These are phyloP conservation scores for Pseudocercospora fijiensis DNA, from an alignment of 2,329 filamentous ascomycete genomes.

Conservation along the genomic window DNA sequence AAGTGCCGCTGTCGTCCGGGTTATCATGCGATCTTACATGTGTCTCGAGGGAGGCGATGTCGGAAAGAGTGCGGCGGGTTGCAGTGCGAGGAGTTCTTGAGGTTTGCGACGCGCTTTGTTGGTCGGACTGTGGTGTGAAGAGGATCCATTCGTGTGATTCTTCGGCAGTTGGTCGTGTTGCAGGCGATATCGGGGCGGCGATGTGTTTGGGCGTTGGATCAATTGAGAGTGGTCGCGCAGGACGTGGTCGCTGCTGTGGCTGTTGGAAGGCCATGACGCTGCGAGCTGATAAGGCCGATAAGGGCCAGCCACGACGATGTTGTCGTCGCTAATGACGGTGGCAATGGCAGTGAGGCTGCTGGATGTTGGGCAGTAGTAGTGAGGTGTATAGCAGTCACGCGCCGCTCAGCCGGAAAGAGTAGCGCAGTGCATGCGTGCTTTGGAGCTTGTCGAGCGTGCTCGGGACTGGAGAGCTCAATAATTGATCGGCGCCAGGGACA, in stretches of 20 bases:
- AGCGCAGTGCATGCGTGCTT: slow-evolving; percentile 17
- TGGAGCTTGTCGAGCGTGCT: slow-evolving; percentile 10
- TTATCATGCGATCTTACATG: slow-evolving; percentile 57
- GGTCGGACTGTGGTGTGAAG: slow-evolving; percentile 68
- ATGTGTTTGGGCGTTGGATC: slow-evolving; percentile 17
- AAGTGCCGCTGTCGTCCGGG: slow-evolving; percentile 46
- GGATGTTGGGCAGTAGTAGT: slow-evolving; percentile 4
- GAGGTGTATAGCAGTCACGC: slow-evolving; percentile 11
- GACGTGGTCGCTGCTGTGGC: slow-evolving; percentile 25
- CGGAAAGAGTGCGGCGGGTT: slow-evolving; percentile 66
- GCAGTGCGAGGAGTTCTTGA: slow-evolving; percentile 65
- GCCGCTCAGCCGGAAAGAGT: slow-evolving; percentile 17
- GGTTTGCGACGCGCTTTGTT: slow-evolving; percentile 65
- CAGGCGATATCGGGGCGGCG: slow-evolving; percentile 36
- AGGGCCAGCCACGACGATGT: slow-evolving; percentile 6
- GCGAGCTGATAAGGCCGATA: slow-evolving; percentile 19
- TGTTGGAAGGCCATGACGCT: slow-evolving; percentile 29
- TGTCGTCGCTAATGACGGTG: slow-evolving; percentile 1
- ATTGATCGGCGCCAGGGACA: slow-evolving; percentile 17
- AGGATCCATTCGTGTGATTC: slow-evolving; percentile 94
- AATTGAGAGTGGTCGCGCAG: slow-evolving; percentile 23
- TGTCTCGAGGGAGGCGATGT: slow-evolving; percentile 75
- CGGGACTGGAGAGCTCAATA: slow-evolving; percentile 16
- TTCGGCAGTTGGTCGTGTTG: slow-evolving; percentile 53
- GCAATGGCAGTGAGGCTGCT: background rate